These are phyloP conservation scores for Alternaria sp. DNA, from an alignment of 2,329 filamentous ascomycete species.

Conservation along the genomic window DNA sequence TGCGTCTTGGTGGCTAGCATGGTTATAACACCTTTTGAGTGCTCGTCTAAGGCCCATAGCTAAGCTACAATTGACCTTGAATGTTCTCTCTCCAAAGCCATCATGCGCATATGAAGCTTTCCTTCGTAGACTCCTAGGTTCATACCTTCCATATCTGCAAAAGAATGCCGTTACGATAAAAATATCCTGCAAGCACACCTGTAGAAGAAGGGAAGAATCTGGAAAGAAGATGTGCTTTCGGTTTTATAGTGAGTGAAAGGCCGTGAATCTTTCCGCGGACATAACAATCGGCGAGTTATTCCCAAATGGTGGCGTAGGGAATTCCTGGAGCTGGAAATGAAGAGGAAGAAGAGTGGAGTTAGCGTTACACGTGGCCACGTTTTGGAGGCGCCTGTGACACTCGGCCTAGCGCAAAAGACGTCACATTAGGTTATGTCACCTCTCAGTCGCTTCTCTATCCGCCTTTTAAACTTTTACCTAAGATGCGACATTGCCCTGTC, in stretches of 20 bases:
- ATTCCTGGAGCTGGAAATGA: not conserved
- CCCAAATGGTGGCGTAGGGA: not conserved
- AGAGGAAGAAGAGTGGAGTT: not conserved
- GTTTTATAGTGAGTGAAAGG: accelerated
- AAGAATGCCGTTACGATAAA: not conserved
- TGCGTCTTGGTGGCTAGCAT: accelerated
- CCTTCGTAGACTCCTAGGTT: no score
- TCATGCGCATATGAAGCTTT: accelerated
- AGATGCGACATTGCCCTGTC: not conserved
- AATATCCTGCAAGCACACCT: not conserved
- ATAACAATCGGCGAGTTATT: not conserved
- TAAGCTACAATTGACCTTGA: no score
- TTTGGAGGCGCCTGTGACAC: not conserved
- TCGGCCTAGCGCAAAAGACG: not conserved
- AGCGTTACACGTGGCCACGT: slow-evolving; percentile 1
- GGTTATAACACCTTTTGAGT: accelerated
- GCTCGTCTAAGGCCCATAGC: no score
- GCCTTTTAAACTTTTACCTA: not conserved
- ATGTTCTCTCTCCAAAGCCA: no score
- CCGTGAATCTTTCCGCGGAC: no score
- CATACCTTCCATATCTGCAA: no score
- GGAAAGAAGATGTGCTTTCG: not conserved
- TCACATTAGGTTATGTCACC: slow-evolving; percentile 1
- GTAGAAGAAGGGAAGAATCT: not conserved
- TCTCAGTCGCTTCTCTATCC: not conserved